Percentiles rank a stretch among this genome's conserved stretches.
Evolutionary conservation across 495 filamentous ascomycete genomes (phyloP).

Genomic region (Penicillium atrosanguineum): DNA sequence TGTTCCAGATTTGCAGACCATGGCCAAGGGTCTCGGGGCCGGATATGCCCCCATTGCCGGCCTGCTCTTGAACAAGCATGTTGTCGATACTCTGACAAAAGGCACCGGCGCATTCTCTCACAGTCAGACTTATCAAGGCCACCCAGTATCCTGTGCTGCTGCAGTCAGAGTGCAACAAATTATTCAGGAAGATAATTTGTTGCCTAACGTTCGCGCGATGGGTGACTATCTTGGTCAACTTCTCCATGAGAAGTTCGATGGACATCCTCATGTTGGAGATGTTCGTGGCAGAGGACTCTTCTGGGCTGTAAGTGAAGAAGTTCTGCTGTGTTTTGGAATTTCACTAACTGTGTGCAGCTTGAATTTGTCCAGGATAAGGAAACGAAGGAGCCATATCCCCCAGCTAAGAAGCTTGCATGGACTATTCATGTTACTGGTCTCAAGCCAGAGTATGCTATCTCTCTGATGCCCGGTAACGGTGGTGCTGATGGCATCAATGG

Average conservation of each 20-base stretch:
- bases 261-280: conserved; percentile 48
- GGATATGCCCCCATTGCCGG: conserved; percentile 59
- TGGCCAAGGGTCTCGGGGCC: conserved; percentile 62
- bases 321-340: background rate
- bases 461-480: conserved; percentile 67
- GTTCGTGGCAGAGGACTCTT: conserved; percentile 53
- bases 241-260: conserved; percentile 35
- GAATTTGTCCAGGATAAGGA: conserved; percentile 55
- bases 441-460: conserved; percentile 53
- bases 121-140: conserved; percentile 55
- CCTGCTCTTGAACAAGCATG: conserved; percentile 49
- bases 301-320: conserved; percentile 42
- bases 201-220: conserved; percentile 45
- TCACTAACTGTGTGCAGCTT: conserved; percentile 30
- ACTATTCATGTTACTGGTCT: conserved; percentile 53
- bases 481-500: conserved; percentile 62
- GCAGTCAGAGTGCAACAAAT: conserved; percentile 49
- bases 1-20: conserved; percentile 57
- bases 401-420: conserved; percentile 31
- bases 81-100: conserved; percentile 47
- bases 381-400: conserved; percentile 51
- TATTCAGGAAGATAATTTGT: conserved; percentile 39
- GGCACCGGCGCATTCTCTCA: conserved; percentile 50
- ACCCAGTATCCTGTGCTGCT: conserved; percentile 48
- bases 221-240: conserved; percentile 39